These are phyloP conservation scores for Tagetes patula DNA, from an alignment of 129 eudicot genomes.

Conservation along the genomic window DNA sequence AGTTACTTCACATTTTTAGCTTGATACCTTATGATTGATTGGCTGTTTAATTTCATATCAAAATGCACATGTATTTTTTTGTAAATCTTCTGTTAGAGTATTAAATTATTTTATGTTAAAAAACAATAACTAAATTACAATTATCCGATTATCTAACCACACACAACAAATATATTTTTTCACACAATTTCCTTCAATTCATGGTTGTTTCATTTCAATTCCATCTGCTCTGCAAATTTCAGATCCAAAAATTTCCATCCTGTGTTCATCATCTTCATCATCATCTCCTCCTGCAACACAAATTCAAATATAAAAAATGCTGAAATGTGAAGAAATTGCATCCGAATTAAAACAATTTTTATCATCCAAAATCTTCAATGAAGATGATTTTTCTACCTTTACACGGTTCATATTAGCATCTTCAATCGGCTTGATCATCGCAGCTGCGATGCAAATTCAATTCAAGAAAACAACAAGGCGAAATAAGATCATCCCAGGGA, in stretches of 20 bases:
- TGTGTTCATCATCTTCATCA: constrained; percentile 5
- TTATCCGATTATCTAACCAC: constrained; percentile 7
- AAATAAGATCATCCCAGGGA: constrained; percentile 59
- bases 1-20: no score
- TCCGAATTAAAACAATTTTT: constrained; percentile 18
- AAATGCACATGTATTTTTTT: not conserved
- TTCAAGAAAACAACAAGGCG: constrained; percentile 38
- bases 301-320: constrained; percentile 25
- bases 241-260: constrained; percentile 31
- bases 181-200: not conserved
- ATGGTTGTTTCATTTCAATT: constrained; percentile 21
- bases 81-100: not conserved
- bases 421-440: constrained; percentile 67
- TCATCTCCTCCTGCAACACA: constrained; percentile 24
- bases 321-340: constrained; percentile 12
- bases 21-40: no score
- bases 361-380: constrained; percentile 16
- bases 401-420: constrained; percentile 69
- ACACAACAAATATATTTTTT: not conserved
- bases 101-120: not conserved
- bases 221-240: constrained; percentile 30
- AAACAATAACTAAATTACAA: not conserved
- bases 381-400: constrained; percentile 35
- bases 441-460: constrained; percentile 55
- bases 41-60: not conserved